Evolutionary conservation across 768 basidiomycete genomes (phyloP).

Genomic region (Russula griseocarnosa): DNA sequence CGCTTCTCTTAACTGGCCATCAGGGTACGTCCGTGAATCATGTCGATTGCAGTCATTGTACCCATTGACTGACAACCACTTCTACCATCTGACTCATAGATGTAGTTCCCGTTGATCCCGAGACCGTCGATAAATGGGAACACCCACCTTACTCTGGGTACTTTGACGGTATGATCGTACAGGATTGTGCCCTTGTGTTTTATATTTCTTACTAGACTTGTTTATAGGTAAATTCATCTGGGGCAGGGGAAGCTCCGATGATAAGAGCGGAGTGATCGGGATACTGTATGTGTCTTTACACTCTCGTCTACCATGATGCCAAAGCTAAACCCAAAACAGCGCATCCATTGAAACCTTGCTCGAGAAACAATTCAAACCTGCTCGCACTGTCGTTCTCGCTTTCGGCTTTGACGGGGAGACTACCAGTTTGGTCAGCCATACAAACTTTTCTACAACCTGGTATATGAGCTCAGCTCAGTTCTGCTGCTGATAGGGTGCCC

Average conservation of each 20-base stretch:
- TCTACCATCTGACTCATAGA: constrained; percentile 37
- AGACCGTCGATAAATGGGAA: constrained; percentile 55
- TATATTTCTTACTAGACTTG: neutral
- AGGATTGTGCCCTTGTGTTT: neutral
- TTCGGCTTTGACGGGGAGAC: constrained; percentile 46
- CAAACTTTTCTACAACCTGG: neutral
- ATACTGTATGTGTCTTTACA: constrained; percentile 30
- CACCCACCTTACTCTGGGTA: constrained; percentile 62
- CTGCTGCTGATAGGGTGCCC: constrained; percentile 47
- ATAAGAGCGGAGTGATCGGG: constrained; percentile 38
- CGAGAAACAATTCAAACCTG: constrained; percentile 39
- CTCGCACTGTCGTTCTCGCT: constrained; percentile 33
- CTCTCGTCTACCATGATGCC: neutral
- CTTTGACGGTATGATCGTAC: constrained; percentile 47
- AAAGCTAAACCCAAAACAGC: constrained; percentile 21
- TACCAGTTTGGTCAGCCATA: constrained; percentile 26
- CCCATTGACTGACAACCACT: neutral
- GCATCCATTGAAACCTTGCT: constrained; percentile 41
- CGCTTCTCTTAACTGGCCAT: constrained; percentile 51
- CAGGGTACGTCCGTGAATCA: constrained; percentile 39
- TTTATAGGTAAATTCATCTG: constrained; percentile 33
- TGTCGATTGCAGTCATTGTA: constrained; percentile 33
- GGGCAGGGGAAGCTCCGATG: constrained; percentile 39
- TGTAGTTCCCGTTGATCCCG: constrained; percentile 62
- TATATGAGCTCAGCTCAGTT: neutral